A percentile compares a stretch with the other conserved stretches of the same genome.
Evolutionary conservation across 768 basidiomycete species (phyloP).

Genomic region (Grammothele lineata): DNA sequence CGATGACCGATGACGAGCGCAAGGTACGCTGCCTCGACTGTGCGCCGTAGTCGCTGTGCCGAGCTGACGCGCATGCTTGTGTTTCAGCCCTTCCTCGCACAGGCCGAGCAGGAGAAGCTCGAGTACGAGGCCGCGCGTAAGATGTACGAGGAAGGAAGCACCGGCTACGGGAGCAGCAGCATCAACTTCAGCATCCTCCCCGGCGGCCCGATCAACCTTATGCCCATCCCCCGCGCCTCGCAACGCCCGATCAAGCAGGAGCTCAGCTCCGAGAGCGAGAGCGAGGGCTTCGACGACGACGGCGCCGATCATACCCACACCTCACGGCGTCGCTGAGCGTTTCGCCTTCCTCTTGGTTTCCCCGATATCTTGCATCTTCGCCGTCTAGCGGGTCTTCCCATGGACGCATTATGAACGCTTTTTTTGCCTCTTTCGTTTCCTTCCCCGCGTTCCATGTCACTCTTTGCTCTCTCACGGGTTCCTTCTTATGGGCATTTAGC

Average conservation of each 20-base stretch:
- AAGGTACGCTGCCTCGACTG: conserved; percentile 50
- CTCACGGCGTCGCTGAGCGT: conserved; percentile 14
- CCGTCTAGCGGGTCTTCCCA: conserved; percentile 6
- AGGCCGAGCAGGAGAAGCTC: conserved; percentile 93
- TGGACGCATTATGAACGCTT: conserved; percentile 8
- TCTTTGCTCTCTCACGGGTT: neutral
- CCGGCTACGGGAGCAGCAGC: conserved; percentile 59
- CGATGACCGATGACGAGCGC: conserved; percentile 89
- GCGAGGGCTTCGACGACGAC: conserved; percentile 33
- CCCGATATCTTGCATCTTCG: conserved; percentile 4
- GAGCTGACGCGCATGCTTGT: conserved; percentile 2
- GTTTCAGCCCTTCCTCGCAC: conserved; percentile 80
- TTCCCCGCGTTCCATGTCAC: conserved; percentile 1
- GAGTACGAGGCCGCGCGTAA: conserved; percentile 85
- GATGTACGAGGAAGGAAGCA: conserved; percentile 81
- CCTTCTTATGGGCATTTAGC: conserved; percentile 8
- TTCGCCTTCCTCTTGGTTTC: conserved; percentile 3
- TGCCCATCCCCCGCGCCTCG: conserved; percentile 33
- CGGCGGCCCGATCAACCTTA: conserved; percentile 50
- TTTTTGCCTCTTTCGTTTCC: neutral
- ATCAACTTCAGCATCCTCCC: conserved; percentile 82
- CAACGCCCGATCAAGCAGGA: conserved; percentile 50
- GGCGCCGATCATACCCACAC: conserved; percentile 18
- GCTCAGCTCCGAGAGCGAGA: conserved; percentile 67
- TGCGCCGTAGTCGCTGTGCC: conserved; percentile 1